Evolutionary conservation across 768 basidiomycete genomes (phyloP), one percentile per base, ranked within the genome.

Genomic region (Lactarius deliciosus): DNA sequence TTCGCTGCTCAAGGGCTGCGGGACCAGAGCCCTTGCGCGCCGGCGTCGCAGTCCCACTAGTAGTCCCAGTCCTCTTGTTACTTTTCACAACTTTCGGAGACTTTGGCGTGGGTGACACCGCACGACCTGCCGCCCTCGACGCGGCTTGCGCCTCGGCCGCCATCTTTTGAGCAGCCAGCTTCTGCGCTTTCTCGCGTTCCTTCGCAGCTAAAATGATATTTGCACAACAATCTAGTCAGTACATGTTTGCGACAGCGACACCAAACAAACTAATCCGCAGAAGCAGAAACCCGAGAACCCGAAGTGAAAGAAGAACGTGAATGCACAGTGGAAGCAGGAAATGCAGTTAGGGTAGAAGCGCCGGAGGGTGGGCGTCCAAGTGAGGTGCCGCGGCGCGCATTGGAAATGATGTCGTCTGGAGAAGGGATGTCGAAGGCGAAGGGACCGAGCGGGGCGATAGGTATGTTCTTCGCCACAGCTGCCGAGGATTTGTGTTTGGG

Each of bases 391-490:
- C 84, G 86, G 58, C 94, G 86, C 62, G 94, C 92, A 70, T 85
- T 86, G 72, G 91, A 79, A 10, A 98, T 87, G 69, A 92, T 77
- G 72, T 98, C 96, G 71, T 98, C 96, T 25, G 96, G 96, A 76
- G 95, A 97, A 41, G 92, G 92, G 28, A 82, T 83, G 68, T 94
- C 86, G 73, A 95, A 94, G 11, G 85, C 78, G 74, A 92, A 92
- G 1, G 70, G 64, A 9, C 64, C 64, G 25, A 55, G 69, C 25
- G 64, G 64, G 15, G 57, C 64, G 16, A 62, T 57, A 40, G 70
- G 65, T 16, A 50, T 25, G 16, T 47, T 65, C 43, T 60, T 50
- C 22, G 64, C 25, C 28, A 34, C 57, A 15, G 34, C 38, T 54
- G 60, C 7, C 20, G 63, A 64, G n/a, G 64, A 57, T 34, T 63